phyloP scores from a whole-genome alignment of 371 early-diverging fungal species.

The Zopfochytrium polystomum region DNA sequence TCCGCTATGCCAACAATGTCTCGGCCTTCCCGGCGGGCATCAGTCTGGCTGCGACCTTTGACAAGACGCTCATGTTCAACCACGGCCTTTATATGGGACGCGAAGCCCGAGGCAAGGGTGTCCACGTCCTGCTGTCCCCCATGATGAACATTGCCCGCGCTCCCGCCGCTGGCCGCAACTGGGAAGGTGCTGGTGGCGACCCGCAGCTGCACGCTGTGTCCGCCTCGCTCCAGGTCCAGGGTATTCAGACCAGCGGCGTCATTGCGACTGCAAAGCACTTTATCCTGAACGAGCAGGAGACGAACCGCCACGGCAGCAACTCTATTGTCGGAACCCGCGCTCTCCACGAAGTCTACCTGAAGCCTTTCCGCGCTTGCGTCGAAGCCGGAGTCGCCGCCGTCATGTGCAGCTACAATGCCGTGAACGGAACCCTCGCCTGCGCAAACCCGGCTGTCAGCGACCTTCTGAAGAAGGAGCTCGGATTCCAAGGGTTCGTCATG shows the following conservation, averaged over 20 bases:
- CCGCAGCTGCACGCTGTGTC: conserved; percentile 45
- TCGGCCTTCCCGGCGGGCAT: conserved; percentile 54
- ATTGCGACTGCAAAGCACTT: conserved; percentile 54
- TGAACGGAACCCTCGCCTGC: conserved; percentile 53
- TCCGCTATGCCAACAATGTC: conserved; percentile 42
- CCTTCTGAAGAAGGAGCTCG: conserved; percentile 44
- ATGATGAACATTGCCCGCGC: conserved; percentile 52
- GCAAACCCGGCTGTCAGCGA: conserved; percentile 48
- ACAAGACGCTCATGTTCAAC: conserved; percentile 42
- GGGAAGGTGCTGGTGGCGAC: conserved; percentile 62
- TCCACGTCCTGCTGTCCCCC: conserved; percentile 53
- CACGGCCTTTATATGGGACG: conserved; percentile 54
- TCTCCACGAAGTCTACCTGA: background rate
- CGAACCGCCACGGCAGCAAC: conserved; percentile 8
- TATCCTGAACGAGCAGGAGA: conserved; percentile 52
- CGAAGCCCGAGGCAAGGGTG: conserved; percentile 53
- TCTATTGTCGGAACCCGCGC: background rate
- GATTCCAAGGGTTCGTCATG: conserved; percentile 50
- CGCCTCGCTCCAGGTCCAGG: conserved; percentile 25
- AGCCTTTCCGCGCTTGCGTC: conserved; percentile 33
- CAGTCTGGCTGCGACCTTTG: conserved; percentile 60
- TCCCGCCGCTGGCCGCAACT: conserved; percentile 55
- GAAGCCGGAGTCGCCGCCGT: conserved; percentile 56
- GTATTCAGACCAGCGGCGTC: conserved; percentile 35
- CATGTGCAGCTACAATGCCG: conserved; percentile 59